These are phyloP conservation scores for Aspergillus ustus DNA, from an alignment of 2,329 filamentous ascomycete genomes.

Conservation along the genomic window DNA sequence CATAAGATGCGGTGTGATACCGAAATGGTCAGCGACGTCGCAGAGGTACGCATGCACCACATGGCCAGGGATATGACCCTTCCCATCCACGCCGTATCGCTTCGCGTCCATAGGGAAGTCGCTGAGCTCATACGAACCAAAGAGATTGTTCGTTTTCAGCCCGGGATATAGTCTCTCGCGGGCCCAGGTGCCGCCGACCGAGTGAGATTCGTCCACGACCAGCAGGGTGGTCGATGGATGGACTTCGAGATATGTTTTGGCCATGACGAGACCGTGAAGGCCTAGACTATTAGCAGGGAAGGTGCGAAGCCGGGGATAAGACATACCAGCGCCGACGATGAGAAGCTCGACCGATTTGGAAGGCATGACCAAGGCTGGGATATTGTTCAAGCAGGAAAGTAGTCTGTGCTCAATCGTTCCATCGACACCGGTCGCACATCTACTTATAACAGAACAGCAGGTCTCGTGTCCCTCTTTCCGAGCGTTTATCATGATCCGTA, in stretches of 20 bases:
- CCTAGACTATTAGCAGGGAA: constrained; percentile 32
- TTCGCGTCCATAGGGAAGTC: constrained; percentile 68
- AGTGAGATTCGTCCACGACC: constrained; percentile 59
- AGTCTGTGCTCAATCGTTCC: not conserved
- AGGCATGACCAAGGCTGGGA: not conserved
- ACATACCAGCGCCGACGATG: constrained; percentile 12
- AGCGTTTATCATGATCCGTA: not conserved
- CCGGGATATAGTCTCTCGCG: constrained; percentile 65
- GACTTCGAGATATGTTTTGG: constrained; percentile 62
- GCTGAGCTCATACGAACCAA: constrained; percentile 70
- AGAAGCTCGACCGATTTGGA: constrained; percentile 2
- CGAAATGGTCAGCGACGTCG: constrained; percentile 58
- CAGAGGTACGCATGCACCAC: constrained; percentile 59
- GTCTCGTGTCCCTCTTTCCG: not conserved
- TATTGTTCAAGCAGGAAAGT: not conserved
- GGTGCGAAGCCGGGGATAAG: not conserved
- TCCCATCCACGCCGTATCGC: constrained; percentile 48
- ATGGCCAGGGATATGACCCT: constrained; percentile 60
- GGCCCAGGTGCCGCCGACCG: constrained; percentile 69
- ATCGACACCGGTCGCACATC: not conserved
- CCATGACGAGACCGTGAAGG: constrained; percentile 59
- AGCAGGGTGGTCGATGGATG: constrained; percentile 58
- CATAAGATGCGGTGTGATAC: constrained; percentile 39
- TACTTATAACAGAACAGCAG: not conserved
- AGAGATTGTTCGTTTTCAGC: constrained; percentile 70